phyloP scores from a whole-genome alignment of 1,284 basidiomycete genomes.

The Tremellales sp. region DNA sequence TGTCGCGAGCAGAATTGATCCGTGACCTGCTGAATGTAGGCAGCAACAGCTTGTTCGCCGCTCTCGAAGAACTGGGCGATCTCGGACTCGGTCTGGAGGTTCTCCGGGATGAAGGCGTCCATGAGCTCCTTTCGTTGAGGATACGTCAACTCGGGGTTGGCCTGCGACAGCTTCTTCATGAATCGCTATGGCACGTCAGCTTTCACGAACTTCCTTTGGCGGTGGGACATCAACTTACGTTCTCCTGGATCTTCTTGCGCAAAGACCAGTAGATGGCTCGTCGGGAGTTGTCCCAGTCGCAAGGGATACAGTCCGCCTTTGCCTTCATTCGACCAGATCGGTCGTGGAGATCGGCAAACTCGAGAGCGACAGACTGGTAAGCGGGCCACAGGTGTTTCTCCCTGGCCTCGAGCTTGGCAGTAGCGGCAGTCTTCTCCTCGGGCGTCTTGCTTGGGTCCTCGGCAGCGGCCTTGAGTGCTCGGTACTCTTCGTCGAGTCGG shows the following conservation, averaged over 20 bases:
- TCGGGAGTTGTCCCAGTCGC: slow-evolving; percentile 82
- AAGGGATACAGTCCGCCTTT: slow-evolving; percentile 82
- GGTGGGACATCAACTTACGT: slow-evolving; percentile 21
- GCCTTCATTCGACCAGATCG: slow-evolving; percentile 96
- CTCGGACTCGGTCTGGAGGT: slow-evolving; percentile 36
- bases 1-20: slow-evolving; percentile 42
- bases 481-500: slow-evolving; percentile 81
- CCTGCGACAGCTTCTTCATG: slow-evolving; percentile 44
- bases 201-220: neutral
- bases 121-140: slow-evolving; percentile 42
- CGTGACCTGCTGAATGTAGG: slow-evolving; percentile 32
- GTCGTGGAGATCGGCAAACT: slow-evolving; percentile 93
- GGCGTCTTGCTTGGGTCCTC: slow-evolving; percentile 66
- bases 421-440: slow-evolving; percentile 68
- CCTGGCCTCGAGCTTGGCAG: slow-evolving; percentile 65
- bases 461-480: slow-evolving; percentile 72
- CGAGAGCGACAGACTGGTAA: slow-evolving; percentile 87
- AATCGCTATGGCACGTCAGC: slow-evolving; percentile 28
- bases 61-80: slow-evolving; percentile 47
- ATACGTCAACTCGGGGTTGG: slow-evolving; percentile 46
- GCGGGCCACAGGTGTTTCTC: slow-evolving; percentile 82
- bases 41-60: slow-evolving; percentile 33
- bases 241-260: slow-evolving; percentile 56
- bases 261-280: slow-evolving; percentile 95
- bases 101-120: slow-evolving; percentile 36